Evolutionary conservation across 257 asterid species (phyloP).

Genomic region (Fraxinus excelsior): DNA sequence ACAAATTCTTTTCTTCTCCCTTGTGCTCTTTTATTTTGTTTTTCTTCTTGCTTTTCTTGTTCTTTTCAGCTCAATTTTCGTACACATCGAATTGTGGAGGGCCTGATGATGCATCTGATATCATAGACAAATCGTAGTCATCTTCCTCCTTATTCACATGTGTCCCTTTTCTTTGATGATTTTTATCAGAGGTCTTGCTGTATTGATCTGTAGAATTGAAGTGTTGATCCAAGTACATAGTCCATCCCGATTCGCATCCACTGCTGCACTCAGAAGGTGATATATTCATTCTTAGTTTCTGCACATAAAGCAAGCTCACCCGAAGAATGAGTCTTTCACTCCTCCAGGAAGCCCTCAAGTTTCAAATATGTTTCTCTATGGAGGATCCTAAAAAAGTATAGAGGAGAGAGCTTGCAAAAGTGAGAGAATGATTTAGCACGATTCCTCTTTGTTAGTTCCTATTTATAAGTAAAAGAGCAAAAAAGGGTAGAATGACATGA

Average conservation of each 20-base stretch:
- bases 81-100: conserved; percentile 30
- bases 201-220: conserved; percentile 44
- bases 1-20: conserved; percentile 31
- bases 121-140: conserved; percentile 42
- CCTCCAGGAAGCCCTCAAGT: not conserved
- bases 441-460: conserved; percentile 24
- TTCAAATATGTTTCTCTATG: not conserved
- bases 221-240: conserved; percentile 70
- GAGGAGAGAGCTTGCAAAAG: not conserved
- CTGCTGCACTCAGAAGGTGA: conserved; percentile 74
- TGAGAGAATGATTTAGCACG: conserved; percentile 10
- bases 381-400: not conserved
- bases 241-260: conserved; percentile 95
- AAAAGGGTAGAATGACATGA: conserved; percentile 24
- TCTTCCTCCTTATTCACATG: conserved; percentile 30
- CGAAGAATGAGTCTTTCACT: not conserved
- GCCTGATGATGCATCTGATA: conserved; percentile 22
- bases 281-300: conserved; percentile 45
- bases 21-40: conserved; percentile 30
- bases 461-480: conserved; percentile 42
- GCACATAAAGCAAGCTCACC: not conserved
- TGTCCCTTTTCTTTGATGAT: conserved; percentile 22
- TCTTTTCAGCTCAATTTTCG: conserved; percentile 29
- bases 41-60: conserved; percentile 27
- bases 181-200: conserved; percentile 25